These are phyloP conservation scores for Avena eriantha DNA, from an alignment of 176 grass and related monocot genomes.

Conservation along the genomic window DNA sequence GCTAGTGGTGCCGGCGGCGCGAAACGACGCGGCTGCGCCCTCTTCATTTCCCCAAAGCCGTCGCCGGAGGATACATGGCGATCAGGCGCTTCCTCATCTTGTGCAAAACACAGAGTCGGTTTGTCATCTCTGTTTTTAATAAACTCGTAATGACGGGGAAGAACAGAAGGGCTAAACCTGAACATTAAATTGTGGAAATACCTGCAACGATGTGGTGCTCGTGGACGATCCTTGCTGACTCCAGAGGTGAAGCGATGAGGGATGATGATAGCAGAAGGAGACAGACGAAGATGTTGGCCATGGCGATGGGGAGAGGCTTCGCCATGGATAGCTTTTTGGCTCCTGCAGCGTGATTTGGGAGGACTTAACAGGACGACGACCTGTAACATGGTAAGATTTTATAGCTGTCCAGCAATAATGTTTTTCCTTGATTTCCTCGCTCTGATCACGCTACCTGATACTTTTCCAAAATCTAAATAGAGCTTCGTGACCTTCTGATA, in stretches of 20 bases:
- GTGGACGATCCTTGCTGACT: constrained; percentile 4
- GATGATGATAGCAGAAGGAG: background rate
- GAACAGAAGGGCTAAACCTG: background rate
- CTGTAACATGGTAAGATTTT: background rate
- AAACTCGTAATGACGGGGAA: background rate
- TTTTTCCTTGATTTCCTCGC: background rate
- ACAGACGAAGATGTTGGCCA: constrained; percentile 8
- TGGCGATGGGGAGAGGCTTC: background rate
- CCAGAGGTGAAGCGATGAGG: constrained; percentile 11
- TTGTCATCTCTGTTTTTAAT: background rate
- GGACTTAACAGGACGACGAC: too few species aligned
- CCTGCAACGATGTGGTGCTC: background rate
- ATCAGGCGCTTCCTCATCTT: background rate
- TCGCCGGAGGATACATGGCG: background rate
- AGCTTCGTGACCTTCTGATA: background rate
- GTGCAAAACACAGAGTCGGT: background rate
- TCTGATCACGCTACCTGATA: background rate
- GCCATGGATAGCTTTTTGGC: background rate
- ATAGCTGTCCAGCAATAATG: background rate
- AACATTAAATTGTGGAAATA: background rate
- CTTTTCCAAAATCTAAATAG: background rate
- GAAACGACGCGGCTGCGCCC: background rate
- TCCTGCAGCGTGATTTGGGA: background rate
- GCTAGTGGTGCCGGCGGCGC: background rate
- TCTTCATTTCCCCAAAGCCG: background rate